phyloP scores from a whole-genome alignment of 352 stramenopile genomes.

The Phytophthora pseudosyringae region DNA sequence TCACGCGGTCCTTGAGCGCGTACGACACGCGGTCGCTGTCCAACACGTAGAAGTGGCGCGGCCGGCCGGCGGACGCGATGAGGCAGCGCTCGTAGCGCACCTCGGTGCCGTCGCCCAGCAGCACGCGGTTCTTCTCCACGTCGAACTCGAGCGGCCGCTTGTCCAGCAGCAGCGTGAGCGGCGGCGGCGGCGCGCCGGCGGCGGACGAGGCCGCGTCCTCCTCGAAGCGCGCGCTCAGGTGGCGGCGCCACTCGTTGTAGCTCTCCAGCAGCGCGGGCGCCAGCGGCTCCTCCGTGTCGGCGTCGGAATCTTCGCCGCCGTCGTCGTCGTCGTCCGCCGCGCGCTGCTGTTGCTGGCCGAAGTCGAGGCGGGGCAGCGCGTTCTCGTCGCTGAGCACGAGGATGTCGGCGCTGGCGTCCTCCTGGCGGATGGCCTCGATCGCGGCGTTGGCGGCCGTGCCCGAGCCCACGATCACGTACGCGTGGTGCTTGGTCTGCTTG shows the following conservation, averaged over 20 bases:
- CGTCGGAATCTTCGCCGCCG: too few species aligned
- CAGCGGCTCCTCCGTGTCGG: conserved; percentile 35
- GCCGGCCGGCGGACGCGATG: conserved; percentile 83
- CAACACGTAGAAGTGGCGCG: conserved; percentile 90
- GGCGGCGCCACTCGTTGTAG: conserved; percentile 92
- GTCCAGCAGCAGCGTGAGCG: conserved; percentile 81
- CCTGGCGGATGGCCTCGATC: conserved; percentile 91
- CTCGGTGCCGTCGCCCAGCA: conserved; percentile 81
- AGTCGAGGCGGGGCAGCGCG: conserved; percentile 68
- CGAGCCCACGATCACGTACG: conserved; percentile 91
- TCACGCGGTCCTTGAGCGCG: conserved; percentile 86
- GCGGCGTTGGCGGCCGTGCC: conserved; percentile 90
- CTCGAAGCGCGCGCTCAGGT: conserved; percentile 83
- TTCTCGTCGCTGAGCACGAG: conserved; percentile 89
- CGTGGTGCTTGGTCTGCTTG: conserved; percentile 81
- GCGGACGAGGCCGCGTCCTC: conserved; percentile 52
- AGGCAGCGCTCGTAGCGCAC: conserved; percentile 89
- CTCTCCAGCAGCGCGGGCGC: conserved; percentile 73
- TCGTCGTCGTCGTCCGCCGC: neutral
- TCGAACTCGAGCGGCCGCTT: conserved; percentile 84
- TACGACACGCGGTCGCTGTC: conserved; percentile 86
- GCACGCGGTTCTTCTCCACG: conserved; percentile 84
- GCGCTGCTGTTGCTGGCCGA: conserved; percentile 6
- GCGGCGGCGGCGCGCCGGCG: conserved; percentile 24
- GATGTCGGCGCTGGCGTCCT: conserved; percentile 80